Percentiles rank a stretch among this genome's conserved stretches.
These are phyloP conservation scores for Nannizziopsis arthrosporioides DNA, from an alignment of 2,329 filamentous ascomycete species.

Conservation along the genomic window DNA sequence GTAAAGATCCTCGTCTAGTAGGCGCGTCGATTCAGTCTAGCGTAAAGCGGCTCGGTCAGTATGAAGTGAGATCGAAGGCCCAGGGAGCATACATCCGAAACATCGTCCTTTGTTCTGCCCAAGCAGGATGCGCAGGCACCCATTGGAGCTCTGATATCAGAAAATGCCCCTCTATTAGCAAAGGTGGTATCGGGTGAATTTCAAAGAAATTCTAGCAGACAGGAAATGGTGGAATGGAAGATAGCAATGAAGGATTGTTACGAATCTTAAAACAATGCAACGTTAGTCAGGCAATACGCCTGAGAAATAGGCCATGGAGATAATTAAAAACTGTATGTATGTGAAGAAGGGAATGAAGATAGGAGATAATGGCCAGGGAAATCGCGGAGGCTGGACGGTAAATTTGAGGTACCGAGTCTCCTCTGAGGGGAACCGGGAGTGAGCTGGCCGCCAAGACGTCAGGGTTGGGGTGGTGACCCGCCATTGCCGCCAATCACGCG, in stretches of 20 bases:
- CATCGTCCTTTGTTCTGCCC: constrained; percentile 30
- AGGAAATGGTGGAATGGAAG: background rate
- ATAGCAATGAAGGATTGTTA: background rate
- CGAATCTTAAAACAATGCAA: background rate
- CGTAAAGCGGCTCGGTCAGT: constrained; percentile 1
- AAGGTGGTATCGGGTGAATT: background rate
- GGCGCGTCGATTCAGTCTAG: constrained; percentile 33
- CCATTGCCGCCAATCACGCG: background rate
- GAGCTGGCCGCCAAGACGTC: background rate
- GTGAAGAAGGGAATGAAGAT: background rate
- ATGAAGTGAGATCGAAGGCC: background rate
- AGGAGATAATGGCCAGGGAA: too few relatives aligned
- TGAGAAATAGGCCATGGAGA: constrained; percentile 13
- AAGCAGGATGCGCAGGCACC: constrained; percentile 34
- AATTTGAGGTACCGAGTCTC: background rate
- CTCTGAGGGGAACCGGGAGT: background rate
- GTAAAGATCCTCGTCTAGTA: constrained; percentile 37
- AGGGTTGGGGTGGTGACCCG: background rate
- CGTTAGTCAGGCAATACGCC: constrained; percentile 11
- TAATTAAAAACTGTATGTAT: background rate
- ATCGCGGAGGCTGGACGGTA: background rate
- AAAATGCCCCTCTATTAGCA: constrained; percentile 1
- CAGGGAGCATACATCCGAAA: constrained; percentile 25
- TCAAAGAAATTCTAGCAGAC: background rate
- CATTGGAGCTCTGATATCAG: constrained; percentile 24